These are phyloP conservation scores for Plasmodium vinckei DNA, from an alignment of 169 alveolate genomes.

Conservation along the genomic window DNA sequence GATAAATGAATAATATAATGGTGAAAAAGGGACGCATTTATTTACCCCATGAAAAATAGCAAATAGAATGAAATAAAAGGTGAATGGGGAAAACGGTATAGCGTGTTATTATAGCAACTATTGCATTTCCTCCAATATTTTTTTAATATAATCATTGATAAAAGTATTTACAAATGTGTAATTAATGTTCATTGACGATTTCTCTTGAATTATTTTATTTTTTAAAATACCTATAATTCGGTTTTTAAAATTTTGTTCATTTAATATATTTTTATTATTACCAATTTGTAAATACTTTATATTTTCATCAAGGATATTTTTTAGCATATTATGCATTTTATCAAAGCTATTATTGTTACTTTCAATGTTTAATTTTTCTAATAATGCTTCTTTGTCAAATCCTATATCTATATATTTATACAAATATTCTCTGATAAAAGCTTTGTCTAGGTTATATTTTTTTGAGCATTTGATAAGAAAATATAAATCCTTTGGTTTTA, in stretches of 20 bases:
- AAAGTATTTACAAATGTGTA: slow-evolving; percentile 42
- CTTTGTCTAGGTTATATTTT: slow-evolving; percentile 46
- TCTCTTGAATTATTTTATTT: slow-evolving; percentile 14
- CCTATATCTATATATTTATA: slow-evolving; percentile 33
- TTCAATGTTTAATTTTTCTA: slow-evolving; percentile 10
- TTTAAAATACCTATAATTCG: slow-evolving; percentile 69
- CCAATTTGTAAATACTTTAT: slow-evolving; percentile 26
- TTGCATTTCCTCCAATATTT: not conserved
- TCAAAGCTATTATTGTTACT: not conserved
- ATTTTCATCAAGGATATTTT: slow-evolving; percentile 48
- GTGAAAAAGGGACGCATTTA: no score
- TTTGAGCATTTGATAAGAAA: slow-evolving; percentile 46
- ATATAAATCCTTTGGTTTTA: slow-evolving; percentile 60
- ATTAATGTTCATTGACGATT: slow-evolving; percentile 7
- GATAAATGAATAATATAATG: no score
- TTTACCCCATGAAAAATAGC: no score
- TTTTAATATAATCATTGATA: slow-evolving; percentile 36
- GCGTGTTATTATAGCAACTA: no score
- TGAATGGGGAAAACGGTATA: no score
- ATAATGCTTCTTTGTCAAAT: slow-evolving; percentile 29
- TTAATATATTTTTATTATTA: slow-evolving; percentile 14
- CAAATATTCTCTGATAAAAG: slow-evolving; percentile 19
- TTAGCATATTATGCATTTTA: slow-evolving; percentile 26
- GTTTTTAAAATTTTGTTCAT: slow-evolving; percentile 70
- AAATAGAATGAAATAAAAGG: no score